phyloP scores from a whole-genome alignment of 805 yeast genomes.

The Ogataea nakhonphanomensis region DNA sequence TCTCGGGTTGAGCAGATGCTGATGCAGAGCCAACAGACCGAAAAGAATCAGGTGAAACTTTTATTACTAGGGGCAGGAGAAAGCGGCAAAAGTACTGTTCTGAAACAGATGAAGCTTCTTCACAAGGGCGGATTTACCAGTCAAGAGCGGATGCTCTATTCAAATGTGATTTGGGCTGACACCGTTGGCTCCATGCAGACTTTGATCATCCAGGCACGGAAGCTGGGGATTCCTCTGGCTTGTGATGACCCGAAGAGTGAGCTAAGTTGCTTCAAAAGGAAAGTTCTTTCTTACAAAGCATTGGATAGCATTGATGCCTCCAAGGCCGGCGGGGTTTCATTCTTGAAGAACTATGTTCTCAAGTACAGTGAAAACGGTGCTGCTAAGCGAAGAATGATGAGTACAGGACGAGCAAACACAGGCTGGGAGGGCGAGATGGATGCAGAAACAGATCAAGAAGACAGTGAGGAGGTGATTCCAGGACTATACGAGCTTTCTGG shows the following conservation, averaged over 20 bases:
- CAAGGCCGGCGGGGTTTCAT: constrained; percentile 62
- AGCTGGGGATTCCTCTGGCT: constrained; percentile 57
- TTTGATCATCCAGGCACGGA: constrained; percentile 71
- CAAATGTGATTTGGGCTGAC: constrained; percentile 91
- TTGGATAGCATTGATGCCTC: constrained; percentile 60
- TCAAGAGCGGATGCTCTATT: constrained; percentile 74
- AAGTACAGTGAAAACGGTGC: constrained; percentile 57
- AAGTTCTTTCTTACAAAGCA: constrained; percentile 54
- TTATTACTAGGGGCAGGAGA: constrained; percentile 92
- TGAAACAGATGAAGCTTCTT: constrained; percentile 80
- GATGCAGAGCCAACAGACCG: constrained; percentile 47
- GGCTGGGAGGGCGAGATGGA: constrained; percentile 29
- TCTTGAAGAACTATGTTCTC: constrained; percentile 60
- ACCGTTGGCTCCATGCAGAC: constrained; percentile 80
- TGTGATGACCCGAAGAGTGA: constrained; percentile 56
- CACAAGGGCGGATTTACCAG: constrained; percentile 83
- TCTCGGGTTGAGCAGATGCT: constrained; percentile 53
- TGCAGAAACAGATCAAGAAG: constrained; percentile 12
- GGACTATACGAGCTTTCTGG: constrained; percentile 16
- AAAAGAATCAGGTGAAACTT: constrained; percentile 62
- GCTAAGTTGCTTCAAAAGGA: constrained; percentile 45
- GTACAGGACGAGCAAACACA: constrained; percentile 50
- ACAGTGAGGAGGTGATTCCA: constrained; percentile 12
- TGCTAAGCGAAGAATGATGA: constrained; percentile 44
- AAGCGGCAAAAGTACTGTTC: constrained; percentile 88